A percentile compares a stretch with the other conserved stretches of the same genome.
These are phyloP conservation scores for Ceratocystis smalleyi DNA, from an alignment of 2,329 filamentous ascomycete species.

Conservation along the genomic window DNA sequence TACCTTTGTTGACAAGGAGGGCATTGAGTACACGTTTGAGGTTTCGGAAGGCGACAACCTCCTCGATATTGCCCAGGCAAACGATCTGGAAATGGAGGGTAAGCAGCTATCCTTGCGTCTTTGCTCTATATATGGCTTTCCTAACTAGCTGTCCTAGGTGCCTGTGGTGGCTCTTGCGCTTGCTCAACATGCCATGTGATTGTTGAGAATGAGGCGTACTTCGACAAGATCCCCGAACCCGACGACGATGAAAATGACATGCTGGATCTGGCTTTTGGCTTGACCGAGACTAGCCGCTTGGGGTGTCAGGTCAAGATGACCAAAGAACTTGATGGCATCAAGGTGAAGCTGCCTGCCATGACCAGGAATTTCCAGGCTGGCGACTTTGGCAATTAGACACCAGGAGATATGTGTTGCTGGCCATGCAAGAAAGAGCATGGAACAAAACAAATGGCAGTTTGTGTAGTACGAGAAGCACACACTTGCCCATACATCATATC, in stretches of 20 bases:
- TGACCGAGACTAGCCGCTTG: slow-evolving; percentile 69
- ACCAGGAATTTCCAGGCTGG: slow-evolving; percentile 91
- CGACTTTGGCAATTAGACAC: slow-evolving; percentile 48
- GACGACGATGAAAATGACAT: slow-evolving; percentile 78
- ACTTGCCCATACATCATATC: neutral
- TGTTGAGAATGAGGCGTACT: slow-evolving; percentile 55
- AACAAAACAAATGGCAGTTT: neutral
- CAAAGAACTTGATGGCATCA: slow-evolving; percentile 73
- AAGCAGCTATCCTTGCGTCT: slow-evolving; percentile 19
- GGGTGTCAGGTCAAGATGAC: slow-evolving; percentile 88
- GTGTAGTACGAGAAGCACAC: neutral
- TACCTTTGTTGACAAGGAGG: slow-evolving; percentile 89
- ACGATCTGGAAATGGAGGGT: slow-evolving; percentile 96
- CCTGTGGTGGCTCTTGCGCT: slow-evolving; percentile 85
- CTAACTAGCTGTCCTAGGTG: slow-evolving; percentile 32
- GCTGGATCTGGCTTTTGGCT: slow-evolving; percentile 76
- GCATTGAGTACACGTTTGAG: slow-evolving; percentile 55
- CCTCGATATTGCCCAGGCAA: slow-evolving; percentile 81
- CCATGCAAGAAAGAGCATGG: neutral
- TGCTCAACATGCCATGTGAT: slow-evolving; percentile 91
- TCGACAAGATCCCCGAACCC: slow-evolving; percentile 63
- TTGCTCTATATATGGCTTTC: neutral
- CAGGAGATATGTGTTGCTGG: too few species aligned
- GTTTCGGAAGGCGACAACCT: slow-evolving; percentile 83
- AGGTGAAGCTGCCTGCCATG: slow-evolving; percentile 77